Evolutionary conservation across 1,139 yeast genomes (phyloP).

Genomic region (Meyerozyma sp.): DNA sequence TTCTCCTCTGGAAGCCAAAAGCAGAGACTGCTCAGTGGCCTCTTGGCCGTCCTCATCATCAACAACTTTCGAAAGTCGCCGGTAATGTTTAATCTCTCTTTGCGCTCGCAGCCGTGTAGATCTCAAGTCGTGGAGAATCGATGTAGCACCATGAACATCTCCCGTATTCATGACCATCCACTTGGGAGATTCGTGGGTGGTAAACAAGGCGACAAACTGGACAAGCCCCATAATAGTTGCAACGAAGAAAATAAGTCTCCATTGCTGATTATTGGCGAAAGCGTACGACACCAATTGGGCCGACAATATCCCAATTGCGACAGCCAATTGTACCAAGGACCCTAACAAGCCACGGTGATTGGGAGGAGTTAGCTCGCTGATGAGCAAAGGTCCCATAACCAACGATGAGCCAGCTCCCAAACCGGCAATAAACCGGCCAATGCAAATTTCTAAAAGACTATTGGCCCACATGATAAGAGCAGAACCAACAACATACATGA

Average conservation of each 20-base stretch:
- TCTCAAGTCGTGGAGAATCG: constrained; percentile 22
- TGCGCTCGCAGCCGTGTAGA: constrained; percentile 24
- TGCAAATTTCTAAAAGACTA: constrained; percentile 12
- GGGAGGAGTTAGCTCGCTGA: constrained; percentile 33
- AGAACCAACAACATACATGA: constrained; percentile 23
- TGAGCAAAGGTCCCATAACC: constrained; percentile 33
- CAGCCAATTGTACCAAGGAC: constrained; percentile 30
- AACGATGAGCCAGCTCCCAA: constrained; percentile 36
- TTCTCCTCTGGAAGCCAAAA: neutral
- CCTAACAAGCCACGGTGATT: constrained; percentile 38
- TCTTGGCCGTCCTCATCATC: neutral
- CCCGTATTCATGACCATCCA: constrained; percentile 31
- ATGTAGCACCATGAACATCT: constrained; percentile 23
- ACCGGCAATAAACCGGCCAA: constrained; percentile 30
- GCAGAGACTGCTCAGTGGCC: neutral
- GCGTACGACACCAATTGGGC: constrained; percentile 29
- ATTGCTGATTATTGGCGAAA: constrained; percentile 30
- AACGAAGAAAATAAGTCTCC: constrained; percentile 28
- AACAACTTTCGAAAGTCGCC: constrained; percentile 17
- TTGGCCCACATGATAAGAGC: constrained; percentile 21
- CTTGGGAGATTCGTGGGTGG: constrained; percentile 36
- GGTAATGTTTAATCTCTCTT: constrained; percentile 36
- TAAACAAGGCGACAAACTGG: constrained; percentile 27
- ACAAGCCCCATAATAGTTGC: constrained; percentile 20
- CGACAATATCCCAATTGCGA: constrained; percentile 28